Conservation (phyloP, 2,329 filamentous ascomycete genomes). For the Hypoxylon sp. region DNA sequence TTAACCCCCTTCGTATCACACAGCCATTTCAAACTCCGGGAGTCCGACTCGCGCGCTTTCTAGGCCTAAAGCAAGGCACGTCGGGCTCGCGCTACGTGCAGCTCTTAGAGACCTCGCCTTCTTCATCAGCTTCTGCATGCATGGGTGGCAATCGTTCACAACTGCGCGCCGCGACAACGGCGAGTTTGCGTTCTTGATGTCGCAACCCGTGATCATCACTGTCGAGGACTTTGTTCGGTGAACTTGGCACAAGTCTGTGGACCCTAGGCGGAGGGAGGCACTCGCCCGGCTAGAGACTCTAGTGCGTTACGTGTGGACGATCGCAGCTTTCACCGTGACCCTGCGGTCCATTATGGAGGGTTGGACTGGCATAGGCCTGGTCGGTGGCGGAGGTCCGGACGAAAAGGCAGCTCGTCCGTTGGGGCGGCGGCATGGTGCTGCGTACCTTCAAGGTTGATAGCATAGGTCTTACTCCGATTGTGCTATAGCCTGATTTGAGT, state of each 20-base stretch:
- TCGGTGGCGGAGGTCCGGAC: constrained; percentile 20
- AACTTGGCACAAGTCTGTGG: constrained; percentile 27
- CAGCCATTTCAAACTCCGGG: constrained; percentile 34
- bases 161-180: constrained; percentile 28
- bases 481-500: background rate
- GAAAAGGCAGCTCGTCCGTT: constrained; percentile 25
- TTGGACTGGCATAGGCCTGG: constrained; percentile 20
- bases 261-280: constrained; percentile 5
- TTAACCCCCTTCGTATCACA: background rate
- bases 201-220: constrained; percentile 42
- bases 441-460: constrained; percentile 22
- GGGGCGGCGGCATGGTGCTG: constrained; percentile 21
- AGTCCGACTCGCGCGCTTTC: constrained; percentile 27
- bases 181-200: constrained; percentile 42
- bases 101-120: constrained; percentile 43
- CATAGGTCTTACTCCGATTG: background rate
- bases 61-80: constrained; percentile 37
- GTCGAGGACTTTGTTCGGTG: constrained; percentile 38
- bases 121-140: constrained; percentile 35
- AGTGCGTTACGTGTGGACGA: constrained; percentile 36
- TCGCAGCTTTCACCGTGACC: constrained; percentile 33
- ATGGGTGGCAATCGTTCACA: constrained; percentile 33
- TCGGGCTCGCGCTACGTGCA: constrained; percentile 41
- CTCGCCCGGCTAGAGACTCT: constrained; percentile 24
- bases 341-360: constrained; percentile 27